Evolutionary conservation across 164 flowering plant genomes (phyloP).

Genomic region (Vitis cinerea): DNA sequence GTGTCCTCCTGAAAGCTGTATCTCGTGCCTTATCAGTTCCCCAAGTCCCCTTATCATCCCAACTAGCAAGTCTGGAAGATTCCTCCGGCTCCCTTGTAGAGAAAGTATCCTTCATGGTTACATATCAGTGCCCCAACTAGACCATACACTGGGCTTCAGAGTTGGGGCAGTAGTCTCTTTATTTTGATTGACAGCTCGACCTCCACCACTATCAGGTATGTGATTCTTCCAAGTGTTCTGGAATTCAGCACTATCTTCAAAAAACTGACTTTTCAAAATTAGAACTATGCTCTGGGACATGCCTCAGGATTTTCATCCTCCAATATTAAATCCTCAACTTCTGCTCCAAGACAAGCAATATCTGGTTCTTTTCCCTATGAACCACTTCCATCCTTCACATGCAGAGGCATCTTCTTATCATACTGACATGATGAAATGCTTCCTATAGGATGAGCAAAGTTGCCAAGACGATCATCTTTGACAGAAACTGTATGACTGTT

Average conservation of each 20-base stretch:
- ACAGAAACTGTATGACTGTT: background rate
- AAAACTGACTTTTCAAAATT: slow-evolving; percentile 40
- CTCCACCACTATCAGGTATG: slow-evolving; percentile 18
- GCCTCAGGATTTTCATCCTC: slow-evolving; percentile 42
- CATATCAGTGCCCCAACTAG: slow-evolving; percentile 1
- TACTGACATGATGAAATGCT: background rate
- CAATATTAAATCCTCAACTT: slow-evolving; percentile 53
- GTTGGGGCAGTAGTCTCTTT: background rate
- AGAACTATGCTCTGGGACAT: slow-evolving; percentile 50
- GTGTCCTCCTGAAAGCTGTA: too few relatives aligned
- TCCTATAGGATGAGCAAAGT: background rate
- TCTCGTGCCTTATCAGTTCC: too few relatives aligned
- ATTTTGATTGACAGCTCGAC: slow-evolving; percentile 11
- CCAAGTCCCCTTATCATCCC: slow-evolving; percentile 17
- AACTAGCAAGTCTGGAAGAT: slow-evolving; percentile 15
- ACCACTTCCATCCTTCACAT: slow-evolving; percentile 17
- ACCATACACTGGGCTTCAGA: slow-evolving; percentile 23
- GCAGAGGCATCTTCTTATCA: background rate
- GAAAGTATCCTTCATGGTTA: too few relatives aligned
- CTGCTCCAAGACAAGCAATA: slow-evolving; percentile 62
- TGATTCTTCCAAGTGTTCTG: slow-evolving; percentile 9
- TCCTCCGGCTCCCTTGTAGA: background rate
- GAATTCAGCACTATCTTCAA: slow-evolving; percentile 53
- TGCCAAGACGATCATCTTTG: background rate
- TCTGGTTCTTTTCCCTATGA: slow-evolving; percentile 27